Evolutionary conservation across 805 yeast genomes (phyloP).

Genomic region (Teunomyces aglyptinius): DNA sequence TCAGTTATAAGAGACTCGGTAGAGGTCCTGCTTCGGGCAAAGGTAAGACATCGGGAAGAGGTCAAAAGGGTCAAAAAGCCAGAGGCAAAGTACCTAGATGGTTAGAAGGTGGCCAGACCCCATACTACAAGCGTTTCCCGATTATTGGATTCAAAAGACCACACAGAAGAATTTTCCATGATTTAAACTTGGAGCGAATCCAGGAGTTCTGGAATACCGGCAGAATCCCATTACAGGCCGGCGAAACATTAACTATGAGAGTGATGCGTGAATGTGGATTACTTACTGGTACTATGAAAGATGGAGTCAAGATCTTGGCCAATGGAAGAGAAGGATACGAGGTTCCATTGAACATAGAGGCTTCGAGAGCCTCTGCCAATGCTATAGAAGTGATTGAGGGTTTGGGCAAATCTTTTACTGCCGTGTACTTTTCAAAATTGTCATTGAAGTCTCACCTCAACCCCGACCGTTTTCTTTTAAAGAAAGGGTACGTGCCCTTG

Average conservation of each 20-base stretch:
- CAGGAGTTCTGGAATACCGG: constrained; percentile 69
- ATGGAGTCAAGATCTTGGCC: constrained; percentile 82
- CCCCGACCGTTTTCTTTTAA: constrained; percentile 67
- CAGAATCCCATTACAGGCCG: constrained; percentile 55
- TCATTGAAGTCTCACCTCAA: constrained; percentile 72
- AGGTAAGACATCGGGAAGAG: constrained; percentile 96
- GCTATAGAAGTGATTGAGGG: constrained; percentile 74
- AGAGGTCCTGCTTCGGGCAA: constrained; percentile 92
- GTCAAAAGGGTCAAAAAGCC: constrained; percentile 98
- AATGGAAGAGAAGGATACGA: constrained; percentile 51
- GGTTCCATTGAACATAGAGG: constrained; percentile 74
- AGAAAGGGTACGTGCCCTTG: constrained; percentile 77
- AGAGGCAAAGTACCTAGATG: constrained; percentile 85
- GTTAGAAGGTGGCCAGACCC: constrained; percentile 99
- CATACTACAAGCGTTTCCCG: constrained; percentile 78
- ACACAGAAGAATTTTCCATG: constrained; percentile 50
- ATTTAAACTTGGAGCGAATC: constrained; percentile 66
- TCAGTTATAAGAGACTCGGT: constrained; percentile 72
- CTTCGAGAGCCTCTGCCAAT: constrained; percentile 70
- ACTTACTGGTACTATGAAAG: constrained; percentile 64
- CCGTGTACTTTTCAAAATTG: constrained; percentile 62
- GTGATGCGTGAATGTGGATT: constrained; percentile 74
- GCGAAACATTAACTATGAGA: constrained; percentile 69
- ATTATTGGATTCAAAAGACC: constrained; percentile 82
- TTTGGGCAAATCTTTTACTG: constrained; percentile 70